Evolutionary conservation across 2,329 filamentous ascomycete genomes (phyloP).

Genomic region (Ceratocystis ficicola): DNA sequence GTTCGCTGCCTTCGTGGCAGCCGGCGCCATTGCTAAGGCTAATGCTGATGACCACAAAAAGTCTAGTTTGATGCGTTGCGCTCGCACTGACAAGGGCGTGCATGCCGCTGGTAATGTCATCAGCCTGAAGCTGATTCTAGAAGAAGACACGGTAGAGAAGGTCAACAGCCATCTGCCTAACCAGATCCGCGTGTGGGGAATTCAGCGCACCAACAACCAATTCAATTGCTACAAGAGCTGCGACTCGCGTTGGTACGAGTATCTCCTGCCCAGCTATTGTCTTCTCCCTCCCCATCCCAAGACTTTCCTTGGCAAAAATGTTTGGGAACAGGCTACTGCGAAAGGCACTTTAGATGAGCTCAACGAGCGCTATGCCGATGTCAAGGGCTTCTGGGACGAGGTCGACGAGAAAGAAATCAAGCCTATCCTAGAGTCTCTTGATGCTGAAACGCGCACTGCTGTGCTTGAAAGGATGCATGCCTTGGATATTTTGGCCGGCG

Average conservation of each 20-base stretch:
- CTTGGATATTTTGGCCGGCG: conserved; percentile 19
- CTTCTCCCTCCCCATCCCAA: conserved; percentile 85
- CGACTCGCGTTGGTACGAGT: conserved; percentile 95
- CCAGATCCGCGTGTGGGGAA: conserved; percentile 92
- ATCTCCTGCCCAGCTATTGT: conserved; percentile 84
- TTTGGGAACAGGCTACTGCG: conserved; percentile 66
- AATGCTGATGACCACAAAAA: conserved; percentile 97
- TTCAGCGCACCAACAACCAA: conserved; percentile 73
- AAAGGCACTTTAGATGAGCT: conserved; percentile 59
- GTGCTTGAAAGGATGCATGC: conserved; percentile 51
- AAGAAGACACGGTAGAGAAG: conserved; percentile 75
- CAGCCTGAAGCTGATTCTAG: conserved; percentile 87
- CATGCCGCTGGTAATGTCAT: conserved; percentile 94
- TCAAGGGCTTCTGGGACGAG: conserved; percentile 68
- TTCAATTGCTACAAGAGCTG: conserved; percentile 94
- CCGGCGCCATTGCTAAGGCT: conserved; percentile 88
- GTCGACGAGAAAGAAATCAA: conserved; percentile 72
- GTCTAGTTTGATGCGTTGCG: conserved; percentile 84
- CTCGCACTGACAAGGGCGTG: conserved; percentile 92
- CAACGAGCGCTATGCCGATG: conserved; percentile 58
- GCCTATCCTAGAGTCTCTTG: conserved; percentile 50
- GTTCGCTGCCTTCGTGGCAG: conserved; percentile 80
- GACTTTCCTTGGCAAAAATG: conserved; percentile 70
- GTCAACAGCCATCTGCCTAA: conserved; percentile 77
- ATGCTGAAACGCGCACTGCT: conserved; percentile 49